Conservation (phyloP, 495 filamentous ascomycete genomes). For the Neurospora sp. region DNA sequence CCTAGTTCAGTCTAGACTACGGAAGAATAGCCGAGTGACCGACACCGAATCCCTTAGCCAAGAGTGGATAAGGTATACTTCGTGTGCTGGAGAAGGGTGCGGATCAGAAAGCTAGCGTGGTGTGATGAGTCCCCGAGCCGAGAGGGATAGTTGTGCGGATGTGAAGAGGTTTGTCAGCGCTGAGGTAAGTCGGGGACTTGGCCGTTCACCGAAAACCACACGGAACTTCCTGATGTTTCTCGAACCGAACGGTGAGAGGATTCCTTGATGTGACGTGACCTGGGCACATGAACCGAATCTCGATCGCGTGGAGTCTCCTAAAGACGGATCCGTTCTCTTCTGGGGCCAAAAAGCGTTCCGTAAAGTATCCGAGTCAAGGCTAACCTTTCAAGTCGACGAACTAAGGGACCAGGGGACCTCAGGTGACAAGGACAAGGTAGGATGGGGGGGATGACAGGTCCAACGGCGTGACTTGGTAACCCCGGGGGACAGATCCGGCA, state of each 20-base stretch:
- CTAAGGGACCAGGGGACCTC: background rate
- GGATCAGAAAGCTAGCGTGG: background rate
- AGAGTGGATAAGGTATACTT: background rate
- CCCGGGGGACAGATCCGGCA: background rate
- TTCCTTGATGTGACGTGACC: background rate
- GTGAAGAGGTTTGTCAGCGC: background rate
- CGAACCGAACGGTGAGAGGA: background rate
- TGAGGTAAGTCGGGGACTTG: background rate
- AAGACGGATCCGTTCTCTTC: background rate
- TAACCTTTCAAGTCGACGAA: background rate
- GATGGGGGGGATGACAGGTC: background rate
- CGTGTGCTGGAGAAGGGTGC: background rate
- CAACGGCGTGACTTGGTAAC: background rate
- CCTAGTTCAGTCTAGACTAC: background rate
- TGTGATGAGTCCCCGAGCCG: background rate
- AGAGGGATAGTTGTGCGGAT: background rate
- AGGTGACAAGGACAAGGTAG: background rate
- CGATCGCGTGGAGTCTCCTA: background rate
- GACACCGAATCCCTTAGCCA: background rate
- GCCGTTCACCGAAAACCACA: background rate
- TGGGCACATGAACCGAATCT: background rate
- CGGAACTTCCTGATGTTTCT: background rate
- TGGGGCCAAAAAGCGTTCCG: background rate
- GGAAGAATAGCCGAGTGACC: background rate
- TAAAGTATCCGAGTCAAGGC: background rate